A percentile compares a stretch with the other conserved stretches of the same genome.
phyloP scores from a whole-genome alignment of 208 protist genomes.

The Wallacemonas sp. region DNA sequence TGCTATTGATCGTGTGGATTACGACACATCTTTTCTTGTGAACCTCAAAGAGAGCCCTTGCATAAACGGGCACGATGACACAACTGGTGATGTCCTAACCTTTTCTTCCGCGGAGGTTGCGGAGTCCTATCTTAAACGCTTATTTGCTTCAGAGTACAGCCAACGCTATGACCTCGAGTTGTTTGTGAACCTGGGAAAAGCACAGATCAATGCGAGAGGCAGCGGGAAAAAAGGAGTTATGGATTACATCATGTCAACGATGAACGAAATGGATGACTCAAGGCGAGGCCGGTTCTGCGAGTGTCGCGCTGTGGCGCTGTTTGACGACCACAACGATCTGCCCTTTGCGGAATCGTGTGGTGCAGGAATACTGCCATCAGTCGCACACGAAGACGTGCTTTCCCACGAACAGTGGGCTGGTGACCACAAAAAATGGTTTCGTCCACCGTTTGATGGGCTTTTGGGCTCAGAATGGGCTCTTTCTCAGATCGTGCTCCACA shows the following conservation, averaged over 20 bases:
- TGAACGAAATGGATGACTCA: neutral
- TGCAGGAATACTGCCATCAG: conserved; percentile 36
- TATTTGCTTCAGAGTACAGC: conserved; percentile 16
- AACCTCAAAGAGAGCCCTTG: conserved; percentile 27
- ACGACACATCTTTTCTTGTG: conserved; percentile 42
- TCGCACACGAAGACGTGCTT: conserved; percentile 35
- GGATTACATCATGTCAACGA: conserved; percentile 18
- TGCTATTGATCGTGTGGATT: conserved; percentile 15
- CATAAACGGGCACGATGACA: neutral
- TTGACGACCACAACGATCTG: conserved; percentile 43
- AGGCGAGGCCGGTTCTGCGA: neutral
- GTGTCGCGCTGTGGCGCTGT: conserved; percentile 26
- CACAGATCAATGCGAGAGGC: conserved; percentile 27
- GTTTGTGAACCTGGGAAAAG: conserved; percentile 40
- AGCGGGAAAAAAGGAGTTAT: conserved; percentile 31
- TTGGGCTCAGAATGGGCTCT: conserved; percentile 41
- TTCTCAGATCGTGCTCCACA: conserved; percentile 36
- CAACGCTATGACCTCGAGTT: conserved; percentile 16
- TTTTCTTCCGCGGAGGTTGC: conserved; percentile 19
- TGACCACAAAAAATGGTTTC: conserved; percentile 19
- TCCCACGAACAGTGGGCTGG: conserved; percentile 8
- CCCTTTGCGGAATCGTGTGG: conserved; percentile 35
- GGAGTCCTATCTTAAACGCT: conserved; percentile 21
- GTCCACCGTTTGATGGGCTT: conserved; percentile 28
- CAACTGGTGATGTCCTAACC: neutral